Conservation (phyloP, 345 rosid species). For the Turritis glabra region DNA sequence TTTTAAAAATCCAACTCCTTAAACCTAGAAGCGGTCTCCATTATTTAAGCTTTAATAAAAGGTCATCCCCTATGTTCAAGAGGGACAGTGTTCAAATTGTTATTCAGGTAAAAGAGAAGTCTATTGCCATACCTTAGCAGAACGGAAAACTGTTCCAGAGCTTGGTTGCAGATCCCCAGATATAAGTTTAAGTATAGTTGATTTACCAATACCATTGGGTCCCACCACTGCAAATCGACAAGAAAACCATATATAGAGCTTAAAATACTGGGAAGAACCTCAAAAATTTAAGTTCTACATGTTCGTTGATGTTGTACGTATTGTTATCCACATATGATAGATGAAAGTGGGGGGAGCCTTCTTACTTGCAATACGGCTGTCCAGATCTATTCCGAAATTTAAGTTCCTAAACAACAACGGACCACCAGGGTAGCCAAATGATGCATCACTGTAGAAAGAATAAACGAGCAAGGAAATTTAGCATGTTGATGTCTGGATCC, state of each 20-base stretch:
- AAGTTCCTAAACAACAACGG: slow-evolving; percentile 83
- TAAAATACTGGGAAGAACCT: slow-evolving; percentile 9
- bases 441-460: slow-evolving; percentile 77
- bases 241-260: slow-evolving; percentile 23
- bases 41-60: not conserved
- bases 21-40: not conserved
- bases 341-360: slow-evolving; percentile 23
- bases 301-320: slow-evolving; percentile 5
- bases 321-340: slow-evolving; percentile 2
- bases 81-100: not conserved
- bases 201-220: slow-evolving; percentile 98
- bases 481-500: not conserved
- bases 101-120: not conserved
- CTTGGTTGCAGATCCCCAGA: slow-evolving; percentile 94
- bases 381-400: slow-evolving; percentile 97
- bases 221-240: slow-evolving; percentile 85
- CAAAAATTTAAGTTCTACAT: slow-evolving; percentile 14
- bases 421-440: slow-evolving; percentile 97
- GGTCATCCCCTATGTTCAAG: slow-evolving; percentile 10
- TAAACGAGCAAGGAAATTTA: slow-evolving; percentile 9
- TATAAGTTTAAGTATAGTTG: slow-evolving; percentile 94
- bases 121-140: slow-evolving; percentile 75
- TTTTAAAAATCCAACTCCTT: not conserved
- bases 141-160: slow-evolving; percentile 98
- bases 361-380: slow-evolving; percentile 98